A percentile compares a stretch with the other conserved stretches of the same genome.
phyloP scores from a whole-genome alignment of 371 early-diverging fungal species.

The Rhizopus microsporus region DNA sequence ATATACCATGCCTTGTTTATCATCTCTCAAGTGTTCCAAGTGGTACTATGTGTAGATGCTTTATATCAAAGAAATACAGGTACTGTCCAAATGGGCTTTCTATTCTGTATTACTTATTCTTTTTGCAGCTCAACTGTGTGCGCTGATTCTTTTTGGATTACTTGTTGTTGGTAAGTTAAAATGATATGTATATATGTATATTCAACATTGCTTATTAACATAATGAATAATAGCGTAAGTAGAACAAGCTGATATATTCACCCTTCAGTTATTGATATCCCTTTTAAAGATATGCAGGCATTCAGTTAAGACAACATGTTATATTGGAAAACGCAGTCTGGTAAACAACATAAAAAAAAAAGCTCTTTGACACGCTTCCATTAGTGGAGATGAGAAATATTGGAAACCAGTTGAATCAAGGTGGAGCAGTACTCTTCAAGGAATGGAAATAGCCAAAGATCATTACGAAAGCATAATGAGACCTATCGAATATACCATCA shows the following conservation, averaged over 20 bases:
- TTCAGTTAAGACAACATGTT: constrained; percentile 53
- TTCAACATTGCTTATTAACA: neutral
- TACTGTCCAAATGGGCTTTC: constrained; percentile 6
- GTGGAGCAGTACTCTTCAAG: constrained; percentile 25
- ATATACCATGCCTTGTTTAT: constrained; percentile 55
- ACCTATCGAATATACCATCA: constrained; percentile 52
- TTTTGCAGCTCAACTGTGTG: constrained; percentile 39
- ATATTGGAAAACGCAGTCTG: constrained; percentile 51
- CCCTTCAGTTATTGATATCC: neutral
- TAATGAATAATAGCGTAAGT: constrained; percentile 2
- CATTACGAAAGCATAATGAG: constrained; percentile 42
- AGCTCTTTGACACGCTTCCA: neutral
- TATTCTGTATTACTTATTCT: neutral
- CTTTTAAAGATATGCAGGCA: constrained; percentile 45
- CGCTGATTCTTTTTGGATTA: constrained; percentile 45
- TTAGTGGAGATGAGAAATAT: constrained; percentile 13
- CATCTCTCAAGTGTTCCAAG: constrained; percentile 50
- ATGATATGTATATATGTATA: neutral
- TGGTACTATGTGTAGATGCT: constrained; percentile 47
- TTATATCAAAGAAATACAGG: constrained; percentile 51
- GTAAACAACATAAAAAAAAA: constrained; percentile 15
- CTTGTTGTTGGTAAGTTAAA: constrained; percentile 41
- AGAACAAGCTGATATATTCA: neutral
- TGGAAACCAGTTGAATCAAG: constrained; percentile 24
- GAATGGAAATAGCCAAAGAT: constrained; percentile 31